These are phyloP conservation scores for Clitopilus hobsonii DNA, from an alignment of 768 basidiomycete genomes.

Conservation along the genomic window DNA sequence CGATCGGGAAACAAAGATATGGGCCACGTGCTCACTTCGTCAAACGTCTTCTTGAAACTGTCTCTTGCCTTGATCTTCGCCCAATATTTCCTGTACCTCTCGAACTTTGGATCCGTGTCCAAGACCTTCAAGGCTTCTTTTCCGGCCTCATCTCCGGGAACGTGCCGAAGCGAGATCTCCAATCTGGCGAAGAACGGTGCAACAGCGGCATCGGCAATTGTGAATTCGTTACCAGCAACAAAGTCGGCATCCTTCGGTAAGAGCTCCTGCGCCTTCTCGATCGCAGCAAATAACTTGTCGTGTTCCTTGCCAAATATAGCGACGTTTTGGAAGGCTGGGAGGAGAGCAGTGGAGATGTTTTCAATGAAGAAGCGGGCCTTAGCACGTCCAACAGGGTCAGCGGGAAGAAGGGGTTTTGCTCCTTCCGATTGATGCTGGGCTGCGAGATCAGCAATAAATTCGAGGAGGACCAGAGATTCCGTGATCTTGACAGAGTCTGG, in stretches of 20 bases:
- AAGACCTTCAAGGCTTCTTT: constrained; percentile 36
- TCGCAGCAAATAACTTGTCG: constrained; percentile 33
- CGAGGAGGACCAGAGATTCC: constrained; percentile 62
- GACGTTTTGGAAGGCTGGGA: constrained; percentile 31
- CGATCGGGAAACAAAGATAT: background rate
- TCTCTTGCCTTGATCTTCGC: constrained; percentile 42
- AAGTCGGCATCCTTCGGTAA: constrained; percentile 42
- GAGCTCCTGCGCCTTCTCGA: constrained; percentile 45
- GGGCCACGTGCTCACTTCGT: background rate
- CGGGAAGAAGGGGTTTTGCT: constrained; percentile 43
- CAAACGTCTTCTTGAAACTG: constrained; percentile 51
- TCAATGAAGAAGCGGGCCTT: constrained; percentile 63
- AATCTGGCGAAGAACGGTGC: constrained; percentile 56
- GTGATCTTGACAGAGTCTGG: constrained; percentile 56
- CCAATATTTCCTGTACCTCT: constrained; percentile 45
- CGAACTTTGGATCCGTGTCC: constrained; percentile 39
- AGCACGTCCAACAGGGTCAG: constrained; percentile 52
- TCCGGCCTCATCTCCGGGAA: constrained; percentile 38
- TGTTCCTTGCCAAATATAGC: constrained; percentile 33
- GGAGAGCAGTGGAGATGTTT: constrained; percentile 40
- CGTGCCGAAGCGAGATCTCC: constrained; percentile 28
- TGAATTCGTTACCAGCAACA: constrained; percentile 42
- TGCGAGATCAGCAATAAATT: constrained; percentile 59
- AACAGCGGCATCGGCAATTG: constrained; percentile 58
- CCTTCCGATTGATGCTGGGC: constrained; percentile 15